Evolutionary conservation across 225 moss, liverwort and hornwort species (phyloP).

Genomic region (Ulota crispa): DNA sequence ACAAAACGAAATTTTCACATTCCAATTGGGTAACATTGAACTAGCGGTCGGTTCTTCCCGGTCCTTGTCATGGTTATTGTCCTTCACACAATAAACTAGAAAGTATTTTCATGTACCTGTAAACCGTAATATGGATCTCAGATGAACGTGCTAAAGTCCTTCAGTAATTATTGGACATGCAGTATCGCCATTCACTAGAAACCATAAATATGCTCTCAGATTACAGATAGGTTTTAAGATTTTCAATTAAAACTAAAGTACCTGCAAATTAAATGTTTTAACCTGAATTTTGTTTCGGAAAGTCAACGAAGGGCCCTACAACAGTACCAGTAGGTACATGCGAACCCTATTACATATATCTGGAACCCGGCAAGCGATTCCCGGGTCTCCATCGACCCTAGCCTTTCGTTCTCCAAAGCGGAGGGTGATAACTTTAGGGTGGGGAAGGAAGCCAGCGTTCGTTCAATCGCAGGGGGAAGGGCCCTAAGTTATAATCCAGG

Average conservation of each 20-base stretch:
- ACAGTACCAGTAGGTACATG: not conserved
- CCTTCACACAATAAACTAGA: not conserved
- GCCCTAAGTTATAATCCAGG: too few species aligned
- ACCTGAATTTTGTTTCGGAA: too few species aligned
- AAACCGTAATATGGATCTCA: not conserved
- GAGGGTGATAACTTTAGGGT: conserved; percentile 4
- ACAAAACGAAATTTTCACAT: too few species aligned
- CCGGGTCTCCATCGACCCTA: conserved; percentile 12
- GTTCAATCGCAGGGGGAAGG: not conserved
- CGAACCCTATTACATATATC: not conserved
- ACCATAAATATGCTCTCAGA: not conserved
- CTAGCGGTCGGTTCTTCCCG: too few species aligned
- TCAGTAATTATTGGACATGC: not conserved
- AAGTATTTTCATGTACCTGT: not conserved
- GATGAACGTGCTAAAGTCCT: not conserved
- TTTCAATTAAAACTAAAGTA: not conserved
- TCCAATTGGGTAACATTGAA: too few species aligned
- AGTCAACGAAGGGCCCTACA: not conserved
- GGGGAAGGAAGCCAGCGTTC: not conserved
- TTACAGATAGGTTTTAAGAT: not conserved
- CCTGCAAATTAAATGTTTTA: too few species aligned
- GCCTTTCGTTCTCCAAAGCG: conserved; percentile 3
- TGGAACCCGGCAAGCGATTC: not conserved
- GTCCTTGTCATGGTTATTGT: not conserved
- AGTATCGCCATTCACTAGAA: not conserved